A percentile compares a stretch with the other conserved stretches of the same genome.
These are phyloP conservation scores for Neckera pumila DNA, from an alignment of 225 moss, liverwort and hornwort species.

Conservation along the genomic window DNA sequence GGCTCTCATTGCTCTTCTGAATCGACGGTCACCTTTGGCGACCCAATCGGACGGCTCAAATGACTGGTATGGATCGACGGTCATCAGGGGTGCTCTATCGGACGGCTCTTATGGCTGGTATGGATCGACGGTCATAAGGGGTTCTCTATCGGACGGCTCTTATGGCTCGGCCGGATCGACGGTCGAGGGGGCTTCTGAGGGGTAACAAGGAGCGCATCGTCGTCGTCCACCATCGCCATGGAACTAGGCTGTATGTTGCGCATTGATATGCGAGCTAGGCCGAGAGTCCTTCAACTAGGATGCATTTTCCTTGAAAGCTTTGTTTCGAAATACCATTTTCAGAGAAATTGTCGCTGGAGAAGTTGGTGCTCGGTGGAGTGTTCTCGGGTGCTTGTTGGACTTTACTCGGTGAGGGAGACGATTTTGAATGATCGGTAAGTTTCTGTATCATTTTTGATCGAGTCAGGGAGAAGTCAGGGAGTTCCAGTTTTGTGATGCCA, in stretches of 20 bases:
- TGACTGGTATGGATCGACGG: neutral
- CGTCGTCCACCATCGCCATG: neutral
- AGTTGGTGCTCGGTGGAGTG: neutral
- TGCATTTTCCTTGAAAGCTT: neutral
- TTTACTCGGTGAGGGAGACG: neutral
- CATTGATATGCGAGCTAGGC: neutral
- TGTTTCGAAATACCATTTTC: neutral
- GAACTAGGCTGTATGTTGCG: neutral
- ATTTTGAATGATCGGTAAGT: neutral
- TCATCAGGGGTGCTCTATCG: neutral
- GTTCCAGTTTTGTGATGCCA: neutral
- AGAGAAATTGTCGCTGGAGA: neutral
- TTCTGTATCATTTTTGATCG: neutral
- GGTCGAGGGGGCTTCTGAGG: neutral
- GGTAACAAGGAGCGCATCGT: neutral
- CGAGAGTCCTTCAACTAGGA: neutral
- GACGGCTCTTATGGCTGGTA: neutral
- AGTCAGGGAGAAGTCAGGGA: neutral
- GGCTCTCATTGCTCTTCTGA: neutral
- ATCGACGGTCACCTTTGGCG: neutral
- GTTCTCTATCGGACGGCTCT: neutral
- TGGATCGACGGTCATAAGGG: neutral
- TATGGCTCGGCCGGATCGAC: neutral
- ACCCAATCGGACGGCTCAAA: neutral
- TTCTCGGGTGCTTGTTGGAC: neutral